Percentiles rank a stretch among this genome's conserved stretches.
These are phyloP conservation scores for Penicillium digitatum DNA, from an alignment of 2,329 filamentous ascomycete species.

Conservation along the genomic window DNA sequence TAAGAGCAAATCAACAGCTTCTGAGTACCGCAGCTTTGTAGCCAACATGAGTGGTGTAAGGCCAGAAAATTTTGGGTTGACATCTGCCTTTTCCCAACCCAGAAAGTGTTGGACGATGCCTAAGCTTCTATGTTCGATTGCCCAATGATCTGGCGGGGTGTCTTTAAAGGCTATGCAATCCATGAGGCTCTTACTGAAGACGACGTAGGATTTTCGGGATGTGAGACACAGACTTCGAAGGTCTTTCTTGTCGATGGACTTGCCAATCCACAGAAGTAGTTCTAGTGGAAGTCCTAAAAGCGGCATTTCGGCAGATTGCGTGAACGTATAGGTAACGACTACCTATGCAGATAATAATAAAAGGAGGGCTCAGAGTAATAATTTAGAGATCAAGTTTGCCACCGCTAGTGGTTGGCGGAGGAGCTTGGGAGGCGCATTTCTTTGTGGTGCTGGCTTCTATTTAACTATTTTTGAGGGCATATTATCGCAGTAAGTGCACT, in stretches of 20 bases:
- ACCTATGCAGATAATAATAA: too few species aligned
- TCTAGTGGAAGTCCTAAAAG: slow-evolving; percentile 1
- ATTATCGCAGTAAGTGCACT: too few species aligned
- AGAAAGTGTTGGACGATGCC: not conserved
- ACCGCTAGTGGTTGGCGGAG: too few species aligned
- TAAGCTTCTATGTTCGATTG: not conserved
- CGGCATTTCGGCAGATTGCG: too few species aligned
- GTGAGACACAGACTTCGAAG: not conserved
- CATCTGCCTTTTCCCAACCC: not conserved
- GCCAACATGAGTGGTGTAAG: not conserved
- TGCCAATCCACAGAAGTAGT: not conserved
- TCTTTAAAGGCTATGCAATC: not conserved
- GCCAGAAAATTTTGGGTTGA: not conserved
- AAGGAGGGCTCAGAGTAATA: too few species aligned
- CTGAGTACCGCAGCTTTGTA: not conserved
- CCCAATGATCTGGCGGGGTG: not conserved
- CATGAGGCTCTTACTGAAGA: not conserved
- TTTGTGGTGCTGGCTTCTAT: too few species aligned
- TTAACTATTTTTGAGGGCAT: too few species aligned
- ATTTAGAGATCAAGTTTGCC: too few species aligned
- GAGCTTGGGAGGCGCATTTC: too few species aligned
- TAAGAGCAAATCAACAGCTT: not conserved
- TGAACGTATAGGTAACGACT: too few species aligned
- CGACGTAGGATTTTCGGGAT: not conserved
- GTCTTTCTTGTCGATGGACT: not conserved